phyloP scores from a whole-genome alignment of 352 stramenopile species.

The Hyaloperonospora arabidopsidis region DNA sequence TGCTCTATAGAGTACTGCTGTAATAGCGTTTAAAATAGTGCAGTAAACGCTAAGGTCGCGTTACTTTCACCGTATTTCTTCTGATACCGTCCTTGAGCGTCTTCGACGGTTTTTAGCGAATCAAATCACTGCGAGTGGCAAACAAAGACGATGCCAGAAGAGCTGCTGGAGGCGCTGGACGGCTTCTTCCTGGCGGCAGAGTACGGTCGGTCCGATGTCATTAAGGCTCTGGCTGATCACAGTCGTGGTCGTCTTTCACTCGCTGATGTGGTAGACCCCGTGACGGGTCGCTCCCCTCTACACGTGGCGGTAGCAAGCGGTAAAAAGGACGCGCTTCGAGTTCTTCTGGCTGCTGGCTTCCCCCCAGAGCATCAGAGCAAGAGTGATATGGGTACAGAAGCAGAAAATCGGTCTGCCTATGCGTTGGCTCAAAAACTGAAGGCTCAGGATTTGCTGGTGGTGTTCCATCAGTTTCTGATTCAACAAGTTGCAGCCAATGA shows the following conservation, averaged over 20 bases:
- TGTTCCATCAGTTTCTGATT: conserved; percentile 85
- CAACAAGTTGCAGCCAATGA: conserved; percentile 72
- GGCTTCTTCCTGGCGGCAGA: conserved; percentile 80
- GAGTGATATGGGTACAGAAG: neutral
- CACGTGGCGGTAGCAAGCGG: conserved; percentile 64
- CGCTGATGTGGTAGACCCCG: conserved; percentile 45
- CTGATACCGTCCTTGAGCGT: too few species aligned
- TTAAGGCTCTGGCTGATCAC: conserved; percentile 76
- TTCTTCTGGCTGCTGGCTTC: conserved; percentile 72
- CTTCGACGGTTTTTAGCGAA: conserved; percentile 16
- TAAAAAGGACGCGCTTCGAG: conserved; percentile 72
- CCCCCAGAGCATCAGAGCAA: conserved; percentile 48
- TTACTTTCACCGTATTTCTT: too few species aligned
- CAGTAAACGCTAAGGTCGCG: too few species aligned
- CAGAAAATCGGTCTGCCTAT: conserved; percentile 47
- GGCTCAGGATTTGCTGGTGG: conserved; percentile 53
- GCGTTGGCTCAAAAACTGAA: conserved; percentile 51
- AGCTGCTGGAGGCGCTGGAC: conserved; percentile 62
- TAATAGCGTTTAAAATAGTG: too few species aligned
- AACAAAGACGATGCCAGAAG: conserved; percentile 21
- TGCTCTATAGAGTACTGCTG: too few species aligned
- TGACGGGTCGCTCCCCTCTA: conserved; percentile 57
- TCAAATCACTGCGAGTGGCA: conserved; percentile 23
- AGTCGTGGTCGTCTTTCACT: conserved; percentile 44
- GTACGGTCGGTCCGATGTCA: conserved; percentile 75